Percentiles rank a stretch among this genome's conserved stretches.
These are phyloP conservation scores for Suhomyces bolitotheri DNA, from an alignment of 1,139 yeast genomes.

Conservation along the genomic window DNA sequence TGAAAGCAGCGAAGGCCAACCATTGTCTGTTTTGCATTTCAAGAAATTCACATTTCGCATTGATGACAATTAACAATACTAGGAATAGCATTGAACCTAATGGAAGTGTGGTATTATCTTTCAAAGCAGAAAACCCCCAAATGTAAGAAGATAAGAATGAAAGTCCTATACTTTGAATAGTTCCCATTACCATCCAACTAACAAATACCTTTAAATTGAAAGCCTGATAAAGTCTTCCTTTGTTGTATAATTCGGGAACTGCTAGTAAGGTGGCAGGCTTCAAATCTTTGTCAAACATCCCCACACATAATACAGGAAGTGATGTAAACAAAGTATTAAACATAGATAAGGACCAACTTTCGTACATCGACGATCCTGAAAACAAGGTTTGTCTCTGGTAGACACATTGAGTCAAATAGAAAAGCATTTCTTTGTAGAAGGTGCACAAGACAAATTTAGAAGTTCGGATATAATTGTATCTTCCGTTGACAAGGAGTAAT, in stretches of 20 bases:
- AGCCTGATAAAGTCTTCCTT: conserved; percentile 73
- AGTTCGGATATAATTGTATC: conserved; percentile 91
- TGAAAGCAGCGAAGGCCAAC: conserved; percentile 65
- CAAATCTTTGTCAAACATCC: conserved; percentile 93
- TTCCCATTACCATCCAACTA: conserved; percentile 78
- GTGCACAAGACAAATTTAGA: conserved; percentile 91
- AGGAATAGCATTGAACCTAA: conserved; percentile 76
- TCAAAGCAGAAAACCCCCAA: conserved; percentile 67
- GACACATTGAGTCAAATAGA: conserved; percentile 83
- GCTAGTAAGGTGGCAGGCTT: conserved; percentile 86
- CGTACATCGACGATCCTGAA: conserved; percentile 91
- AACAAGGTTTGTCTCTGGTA: conserved; percentile 86
- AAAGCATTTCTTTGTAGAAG: conserved; percentile 88
- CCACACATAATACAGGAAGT: conserved; percentile 84
- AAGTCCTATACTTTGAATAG: conserved; percentile 69
- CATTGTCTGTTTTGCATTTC: conserved; percentile 84
- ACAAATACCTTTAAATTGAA: conserved; percentile 71
- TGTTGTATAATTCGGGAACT: conserved; percentile 83
- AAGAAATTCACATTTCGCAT: conserved; percentile 73
- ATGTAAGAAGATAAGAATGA: conserved; percentile 65
- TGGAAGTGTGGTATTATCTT: conserved; percentile 79
- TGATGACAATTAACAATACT: conserved; percentile 68
- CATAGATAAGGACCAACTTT: conserved; percentile 96
- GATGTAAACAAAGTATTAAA: conserved; percentile 95
- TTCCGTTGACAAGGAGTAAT: conserved; percentile 86